phyloP scores from a whole-genome alignment of 2,329 filamentous ascomycete species.

The Beauveria asiatica region DNA sequence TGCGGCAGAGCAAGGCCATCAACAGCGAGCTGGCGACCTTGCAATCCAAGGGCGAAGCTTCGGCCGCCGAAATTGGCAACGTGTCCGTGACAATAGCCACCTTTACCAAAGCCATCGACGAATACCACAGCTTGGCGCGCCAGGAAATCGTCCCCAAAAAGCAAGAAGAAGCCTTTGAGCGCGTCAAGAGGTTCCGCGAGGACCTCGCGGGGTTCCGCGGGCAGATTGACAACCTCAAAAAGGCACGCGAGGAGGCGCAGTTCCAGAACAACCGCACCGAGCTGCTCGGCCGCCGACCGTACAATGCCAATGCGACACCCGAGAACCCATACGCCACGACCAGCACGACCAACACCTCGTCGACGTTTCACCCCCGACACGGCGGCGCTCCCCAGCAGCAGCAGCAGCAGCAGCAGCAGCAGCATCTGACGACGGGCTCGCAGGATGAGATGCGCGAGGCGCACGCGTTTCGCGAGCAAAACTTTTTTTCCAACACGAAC shows the following conservation, averaged over 20 bases:
- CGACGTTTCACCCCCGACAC: slow-evolving; percentile 33
- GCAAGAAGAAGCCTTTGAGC: slow-evolving; percentile 80
- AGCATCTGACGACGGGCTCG: slow-evolving; percentile 37
- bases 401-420: background rate
- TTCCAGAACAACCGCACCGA: slow-evolving; percentile 63
- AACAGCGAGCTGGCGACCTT: slow-evolving; percentile 68
- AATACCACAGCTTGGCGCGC: slow-evolving; percentile 77
- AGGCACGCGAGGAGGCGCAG: slow-evolving; percentile 64
- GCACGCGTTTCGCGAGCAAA: slow-evolving; percentile 82
- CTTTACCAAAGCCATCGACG: slow-evolving; percentile 83
- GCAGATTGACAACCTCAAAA: slow-evolving; percentile 70
- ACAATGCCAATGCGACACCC: slow-evolving; percentile 54
- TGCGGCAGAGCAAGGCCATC: slow-evolving; percentile 76
- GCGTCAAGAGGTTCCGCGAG: slow-evolving; percentile 73
- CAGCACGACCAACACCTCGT: slow-evolving; percentile 21
- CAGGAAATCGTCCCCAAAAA: slow-evolving; percentile 87
- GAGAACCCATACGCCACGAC: slow-evolving; percentile 84
- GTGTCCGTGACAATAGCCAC: slow-evolving; percentile 69
- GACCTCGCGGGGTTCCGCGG: slow-evolving; percentile 74
- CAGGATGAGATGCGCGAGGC: slow-evolving; percentile 64
- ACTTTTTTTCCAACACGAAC: slow-evolving; percentile 76
- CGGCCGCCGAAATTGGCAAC: slow-evolving; percentile 51
- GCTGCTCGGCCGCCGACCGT: slow-evolving; percentile 76
- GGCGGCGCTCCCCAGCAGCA: slow-evolving; percentile 14
- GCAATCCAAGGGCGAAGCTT: slow-evolving; percentile 54